Percentiles rank a stretch among this genome's conserved stretches.
Conservation (phyloP, 495 filamentous ascomycete species). For the Aspergillus baeticus region DNA sequence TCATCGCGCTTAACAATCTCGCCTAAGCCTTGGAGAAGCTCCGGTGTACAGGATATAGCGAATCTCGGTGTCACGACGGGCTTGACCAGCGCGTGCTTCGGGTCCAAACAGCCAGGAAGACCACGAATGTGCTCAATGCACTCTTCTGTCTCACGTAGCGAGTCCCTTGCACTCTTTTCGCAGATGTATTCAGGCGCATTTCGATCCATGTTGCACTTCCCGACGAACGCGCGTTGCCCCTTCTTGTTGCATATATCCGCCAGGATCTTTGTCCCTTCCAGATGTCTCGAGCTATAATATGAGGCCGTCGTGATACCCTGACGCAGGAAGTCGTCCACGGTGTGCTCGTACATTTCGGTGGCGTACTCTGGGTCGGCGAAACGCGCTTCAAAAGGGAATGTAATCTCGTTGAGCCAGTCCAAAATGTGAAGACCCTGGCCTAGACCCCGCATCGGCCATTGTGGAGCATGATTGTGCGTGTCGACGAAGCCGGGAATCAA, state of each 20-base stretch:
- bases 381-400: slow-evolving; percentile 61
- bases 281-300: slow-evolving; percentile 63
- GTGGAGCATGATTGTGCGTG: slow-evolving; percentile 66
- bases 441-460: slow-evolving; percentile 60
- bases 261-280: slow-evolving; percentile 56
- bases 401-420: slow-evolving; percentile 59
- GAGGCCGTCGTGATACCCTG: slow-evolving; percentile 66
- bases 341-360: slow-evolving; percentile 46
- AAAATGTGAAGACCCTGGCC: slow-evolving; percentile 58
- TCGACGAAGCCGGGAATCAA: slow-evolving; percentile 62
- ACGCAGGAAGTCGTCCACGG: slow-evolving; percentile 55
- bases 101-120: slow-evolving; percentile 17
- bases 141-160: slow-evolving; percentile 49
- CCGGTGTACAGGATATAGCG: slow-evolving; percentile 56
- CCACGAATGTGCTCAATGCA: slow-evolving; percentile 47
- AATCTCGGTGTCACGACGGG: slow-evolving; percentile 65
- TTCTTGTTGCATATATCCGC: slow-evolving; percentile 54
- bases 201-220: slow-evolving; percentile 66
- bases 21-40: slow-evolving; percentile 53
- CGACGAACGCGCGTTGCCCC: slow-evolving; percentile 64
- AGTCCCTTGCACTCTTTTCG: slow-evolving; percentile 47
- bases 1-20: slow-evolving; percentile 46
- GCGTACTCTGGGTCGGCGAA: slow-evolving; percentile 56
- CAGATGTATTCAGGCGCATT: slow-evolving; percentile 59
- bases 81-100: slow-evolving; percentile 38